Percentiles rank a stretch among this genome's conserved stretches.
Evolutionary conservation across 306 rosid genomes (phyloP).

Genomic region (Cicer chorassanicum): DNA sequence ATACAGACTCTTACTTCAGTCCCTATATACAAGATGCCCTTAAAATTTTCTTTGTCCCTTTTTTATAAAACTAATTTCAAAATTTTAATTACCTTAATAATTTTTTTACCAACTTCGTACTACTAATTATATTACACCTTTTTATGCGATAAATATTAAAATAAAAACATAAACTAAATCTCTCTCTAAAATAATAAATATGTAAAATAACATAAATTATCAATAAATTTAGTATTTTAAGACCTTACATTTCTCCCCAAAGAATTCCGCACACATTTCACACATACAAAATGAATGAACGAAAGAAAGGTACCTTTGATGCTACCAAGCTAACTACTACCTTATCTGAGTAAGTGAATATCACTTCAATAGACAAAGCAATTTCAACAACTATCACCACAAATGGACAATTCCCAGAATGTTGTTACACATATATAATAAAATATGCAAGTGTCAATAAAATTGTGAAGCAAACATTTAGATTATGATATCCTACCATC

Average conservation of each 20-base stretch:
- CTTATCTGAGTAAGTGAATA: not conserved
- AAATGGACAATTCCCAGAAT: constrained; percentile 2
- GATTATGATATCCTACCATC: constrained; percentile 40
- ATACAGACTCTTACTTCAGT: too few relatives aligned
- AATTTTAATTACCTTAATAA: too few relatives aligned
- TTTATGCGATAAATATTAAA: too few relatives aligned
- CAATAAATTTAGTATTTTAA: not conserved
- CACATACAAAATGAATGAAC: not conserved
- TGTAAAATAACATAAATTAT: too few relatives aligned
- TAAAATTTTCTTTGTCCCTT: too few relatives aligned
- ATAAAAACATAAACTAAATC: too few relatives aligned
- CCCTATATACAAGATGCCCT: too few relatives aligned
- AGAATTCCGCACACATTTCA: not conserved
- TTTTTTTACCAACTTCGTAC: too few relatives aligned
- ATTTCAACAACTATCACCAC: constrained; percentile 37
- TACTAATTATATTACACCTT: too few relatives aligned
- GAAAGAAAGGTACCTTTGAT: constrained; percentile 15
- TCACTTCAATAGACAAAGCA: constrained; percentile 35
- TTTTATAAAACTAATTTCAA: too few relatives aligned
- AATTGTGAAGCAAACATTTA: constrained; percentile 12
- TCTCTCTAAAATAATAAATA: too few relatives aligned
- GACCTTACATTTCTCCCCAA: not conserved
- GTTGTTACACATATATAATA: not conserved
- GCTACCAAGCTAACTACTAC: constrained; percentile 38
- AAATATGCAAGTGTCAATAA: constrained; percentile 31